Evolutionary conservation across 2,329 filamentous ascomycete genomes (phyloP), one percentile per base, ranked within the genome.

Genomic region (Teratosphaeria destructans): DNA sequence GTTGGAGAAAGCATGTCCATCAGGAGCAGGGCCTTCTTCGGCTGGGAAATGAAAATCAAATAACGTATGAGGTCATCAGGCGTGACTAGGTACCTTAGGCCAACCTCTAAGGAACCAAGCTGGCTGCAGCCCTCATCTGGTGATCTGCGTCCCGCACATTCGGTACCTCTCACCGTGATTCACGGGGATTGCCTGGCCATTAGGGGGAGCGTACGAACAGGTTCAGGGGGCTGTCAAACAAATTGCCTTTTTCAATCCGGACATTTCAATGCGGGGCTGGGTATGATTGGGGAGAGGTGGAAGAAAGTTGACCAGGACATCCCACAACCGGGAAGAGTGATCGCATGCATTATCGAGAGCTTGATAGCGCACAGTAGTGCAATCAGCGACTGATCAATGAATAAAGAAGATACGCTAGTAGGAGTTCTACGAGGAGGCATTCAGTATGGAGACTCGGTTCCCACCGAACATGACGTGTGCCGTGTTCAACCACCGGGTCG

Each of bases 401-500:
- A 23, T 10, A 19, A 1, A n/a, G 3, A n/a, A n/a, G 8, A 49
- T 19, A 16, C 16, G n/a, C 43, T 10, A 26, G 10, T 10, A 49
- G 3, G 43, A 49, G 19, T 1, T 11, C 19, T 7, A 49, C 2
- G 43, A 49, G n/a, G 43, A 8, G 11, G 43, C 43, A 23, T 49
- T 23, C 43, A 23, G 6, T 49, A 54, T 54, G 14, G 23, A 54
- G 23, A 56, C 54, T 16, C 2, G 10, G 4, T 56, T 23, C 7
- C 54, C 54, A 1, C 32, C 43, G 35, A 56, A 56, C 32, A 19
- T 14, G 19, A 56, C 43, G 14, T 49, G 23, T 37, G 47, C 57
- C 47, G 57, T 58, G 26, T 58, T 26, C 19, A 58, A n/a, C 57
- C 23, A 29, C n/a, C 57, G 43, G n/a, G 29, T 23, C n/a, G 54